These are phyloP conservation scores for Aspergillus aculeatus DNA, from an alignment of 2,329 filamentous ascomycete species.

Conservation along the genomic window DNA sequence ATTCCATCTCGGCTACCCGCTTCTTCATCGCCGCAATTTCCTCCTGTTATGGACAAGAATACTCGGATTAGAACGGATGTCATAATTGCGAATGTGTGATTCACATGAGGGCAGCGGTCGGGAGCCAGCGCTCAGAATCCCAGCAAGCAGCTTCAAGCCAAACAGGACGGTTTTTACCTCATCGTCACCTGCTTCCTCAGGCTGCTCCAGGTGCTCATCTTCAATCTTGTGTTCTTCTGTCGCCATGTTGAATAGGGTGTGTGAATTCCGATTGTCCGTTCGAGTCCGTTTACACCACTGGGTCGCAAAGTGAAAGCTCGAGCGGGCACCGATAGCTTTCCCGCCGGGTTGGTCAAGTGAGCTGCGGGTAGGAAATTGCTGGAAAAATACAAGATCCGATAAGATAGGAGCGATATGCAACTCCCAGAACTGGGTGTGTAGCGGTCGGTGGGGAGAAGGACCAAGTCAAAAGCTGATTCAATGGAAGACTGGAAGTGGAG, in stretches of 20 bases:
- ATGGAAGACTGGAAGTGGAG: conserved; percentile 13
- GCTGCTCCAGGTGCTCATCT: conserved; percentile 38
- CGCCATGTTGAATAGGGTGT: conserved; percentile 27
- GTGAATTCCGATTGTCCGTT: background rate
- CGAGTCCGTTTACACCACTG: background rate
- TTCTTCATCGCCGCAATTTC: conserved; percentile 87
- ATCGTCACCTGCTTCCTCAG: conserved; percentile 46
- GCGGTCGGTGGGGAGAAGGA: conserved; percentile 5
- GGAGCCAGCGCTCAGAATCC: background rate
- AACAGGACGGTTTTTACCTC: conserved; percentile 36
- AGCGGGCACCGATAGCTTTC: conserved; percentile 16
- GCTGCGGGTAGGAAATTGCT: conserved; percentile 16
- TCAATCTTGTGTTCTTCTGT: conserved; percentile 38
- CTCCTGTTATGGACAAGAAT: conserved; percentile 50
- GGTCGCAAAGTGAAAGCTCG: conserved; percentile 18
- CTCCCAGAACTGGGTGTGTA: conserved; percentile 4
- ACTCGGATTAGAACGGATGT: background rate
- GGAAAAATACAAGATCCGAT: conserved; percentile 15
- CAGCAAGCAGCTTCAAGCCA: background rate
- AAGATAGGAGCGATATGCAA: conserved; percentile 1
- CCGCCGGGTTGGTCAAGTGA: conserved; percentile 12
- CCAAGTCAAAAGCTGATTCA: conserved; percentile 10
- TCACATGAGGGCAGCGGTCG: background rate
- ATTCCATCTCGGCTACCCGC: conserved; percentile 85
- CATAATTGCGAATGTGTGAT: background rate